Evolutionary conservation across 164 flowering plant genomes (phyloP).

Genomic region (Taxillus chinensis): DNA sequence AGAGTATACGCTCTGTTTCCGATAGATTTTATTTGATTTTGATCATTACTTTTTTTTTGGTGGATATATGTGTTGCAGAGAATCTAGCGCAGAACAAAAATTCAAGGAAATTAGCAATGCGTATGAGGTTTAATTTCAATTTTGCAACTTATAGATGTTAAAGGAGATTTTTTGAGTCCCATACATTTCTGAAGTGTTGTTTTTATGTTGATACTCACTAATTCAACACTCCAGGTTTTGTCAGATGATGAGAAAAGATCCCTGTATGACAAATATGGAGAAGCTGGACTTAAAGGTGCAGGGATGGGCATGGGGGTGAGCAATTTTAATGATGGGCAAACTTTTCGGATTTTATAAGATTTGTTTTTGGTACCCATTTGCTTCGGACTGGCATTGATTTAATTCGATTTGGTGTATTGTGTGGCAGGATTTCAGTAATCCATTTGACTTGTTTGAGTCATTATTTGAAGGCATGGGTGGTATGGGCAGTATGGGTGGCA

Average conservation of each 20-base stretch:
- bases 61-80: slow-evolving; percentile 38
- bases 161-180: neutral
- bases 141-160: neutral
- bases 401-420: no score
- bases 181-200: neutral
- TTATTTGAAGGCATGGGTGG: slow-evolving; percentile 74
- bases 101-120: slow-evolving; percentile 96
- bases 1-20: no score
- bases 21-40: no score
- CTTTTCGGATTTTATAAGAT: no score
- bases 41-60: no score
- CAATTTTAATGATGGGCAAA: slow-evolving; percentile 5
- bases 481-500: slow-evolving; percentile 56
- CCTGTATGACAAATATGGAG: slow-evolving; percentile 89
- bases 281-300: slow-evolving; percentile 89
- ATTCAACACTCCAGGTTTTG: slow-evolving; percentile 47
- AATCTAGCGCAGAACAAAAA: slow-evolving; percentile 76
- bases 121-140: slow-evolving; percentile 54
- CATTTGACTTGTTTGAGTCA: slow-evolving; percentile 82
- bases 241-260: slow-evolving; percentile 97
- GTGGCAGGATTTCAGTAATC: slow-evolving; percentile 82
- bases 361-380: no score
- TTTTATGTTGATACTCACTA: neutral
- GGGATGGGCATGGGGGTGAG: slow-evolving; percentile 92
- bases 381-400: no score